Evolutionary conservation across 2,329 filamentous ascomycete species (phyloP).

Genomic region (Monosporascus cannonballus): DNA sequence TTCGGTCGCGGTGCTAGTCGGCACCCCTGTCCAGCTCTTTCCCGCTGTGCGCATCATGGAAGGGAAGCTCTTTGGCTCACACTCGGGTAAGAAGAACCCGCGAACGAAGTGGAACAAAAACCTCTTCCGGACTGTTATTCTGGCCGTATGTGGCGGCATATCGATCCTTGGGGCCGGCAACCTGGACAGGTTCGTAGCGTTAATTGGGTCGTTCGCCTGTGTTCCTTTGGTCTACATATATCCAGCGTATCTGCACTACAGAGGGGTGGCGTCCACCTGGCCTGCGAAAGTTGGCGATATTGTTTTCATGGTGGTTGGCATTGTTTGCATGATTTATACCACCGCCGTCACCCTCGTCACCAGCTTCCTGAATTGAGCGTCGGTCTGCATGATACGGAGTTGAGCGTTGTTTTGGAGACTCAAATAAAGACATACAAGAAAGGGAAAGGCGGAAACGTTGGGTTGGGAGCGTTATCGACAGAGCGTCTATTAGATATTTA

Average conservation of each 20-base stretch:
- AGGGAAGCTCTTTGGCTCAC: constrained; percentile 58
- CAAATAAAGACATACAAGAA: too few species aligned
- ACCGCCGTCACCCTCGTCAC: constrained; percentile 53
- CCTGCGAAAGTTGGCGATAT: constrained; percentile 54
- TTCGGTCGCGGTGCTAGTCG: constrained; percentile 65
- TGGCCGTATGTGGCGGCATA: constrained; percentile 53
- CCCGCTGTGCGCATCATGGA: constrained; percentile 68
- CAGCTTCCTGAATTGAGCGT: constrained; percentile 27
- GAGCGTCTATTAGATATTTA: too few species aligned
- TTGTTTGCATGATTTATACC: constrained; percentile 65
- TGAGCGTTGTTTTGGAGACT: too few species aligned
- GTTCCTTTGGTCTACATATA: constrained; percentile 75
- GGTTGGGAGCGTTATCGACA: too few species aligned
- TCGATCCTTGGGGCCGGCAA: constrained; percentile 61
- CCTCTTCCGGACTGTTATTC: constrained; percentile 50
- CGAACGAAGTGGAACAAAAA: constrained; percentile 76
- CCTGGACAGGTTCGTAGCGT: constrained; percentile 67
- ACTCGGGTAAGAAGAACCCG: constrained; percentile 59
- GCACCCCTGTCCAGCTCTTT: constrained; percentile 69
- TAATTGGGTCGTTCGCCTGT: constrained; percentile 69
- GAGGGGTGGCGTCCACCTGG: constrained; percentile 53
- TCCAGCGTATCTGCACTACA: constrained; percentile 64
- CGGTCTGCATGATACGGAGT: too few species aligned
- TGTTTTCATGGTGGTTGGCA: constrained; percentile 55
- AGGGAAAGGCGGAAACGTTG: too few species aligned